Evolutionary conservation across 179 eudicot genomes (phyloP), one percentile per base, ranked within the genome.

Genomic region (Actinidia arguta): DNA sequence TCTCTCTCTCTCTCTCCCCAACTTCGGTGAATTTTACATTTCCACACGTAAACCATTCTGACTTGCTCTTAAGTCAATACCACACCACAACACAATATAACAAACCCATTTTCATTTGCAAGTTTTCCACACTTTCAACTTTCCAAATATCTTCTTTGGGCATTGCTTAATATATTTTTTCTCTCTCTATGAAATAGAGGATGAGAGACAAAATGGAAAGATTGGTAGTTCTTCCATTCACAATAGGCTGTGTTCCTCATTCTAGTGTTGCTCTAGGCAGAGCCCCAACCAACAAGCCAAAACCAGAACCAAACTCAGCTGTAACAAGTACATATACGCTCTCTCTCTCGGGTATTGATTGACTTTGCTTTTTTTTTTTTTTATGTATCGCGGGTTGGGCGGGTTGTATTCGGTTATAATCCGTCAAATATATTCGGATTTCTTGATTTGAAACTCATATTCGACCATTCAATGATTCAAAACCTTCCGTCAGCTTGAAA

Each of bases 171-270:
- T 16, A 27, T 51, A 44, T 76, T 76, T 18, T 61, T 25, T 54
- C 81, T 42, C 79, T 80, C 50, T n/a, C 78, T 51, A 82, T 63
- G 79, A 76, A 47, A n/a, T n/a, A n/a, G n/a, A 85, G 74, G 76
- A 85, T 91, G 88, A 89, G 88, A 81, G 90, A 84, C 50, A 88
- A 80, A 31, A 88, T 91, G 84, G 94, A 93, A 63, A 92, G 91
- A 72, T 85, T 90, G 20, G 83, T 83, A 0, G 86, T 91, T 77
- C 90, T 95, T 85, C 98, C 99, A 39, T 93, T 94, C 87, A 87
- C 94, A 22, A 72, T 93, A 54, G 95, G 97, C 8, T 95, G 99
- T 82, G 93, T 82, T 78, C 88, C 94, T 52, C 91, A 92, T 13
- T 88, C 93, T 17, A 93, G 95, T 76, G 85, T 91, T 59, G 93